Conservation (phyloP, 2,329 filamentous ascomycete species). For the Leptographium radiaticola region DNA sequence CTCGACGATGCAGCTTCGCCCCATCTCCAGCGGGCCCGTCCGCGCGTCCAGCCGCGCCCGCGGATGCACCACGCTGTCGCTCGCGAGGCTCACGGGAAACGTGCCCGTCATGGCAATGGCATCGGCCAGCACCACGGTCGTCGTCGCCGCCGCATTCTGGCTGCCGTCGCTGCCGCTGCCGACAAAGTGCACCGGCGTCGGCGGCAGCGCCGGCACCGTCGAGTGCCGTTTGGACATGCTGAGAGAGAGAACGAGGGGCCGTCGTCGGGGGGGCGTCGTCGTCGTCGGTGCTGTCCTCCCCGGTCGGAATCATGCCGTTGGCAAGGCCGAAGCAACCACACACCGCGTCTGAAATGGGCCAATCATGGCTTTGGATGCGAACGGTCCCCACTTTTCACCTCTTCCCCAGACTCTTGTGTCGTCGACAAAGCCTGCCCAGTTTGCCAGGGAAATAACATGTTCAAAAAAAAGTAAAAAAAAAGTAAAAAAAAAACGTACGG, state of each 20-base stretch:
- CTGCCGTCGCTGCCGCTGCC: constrained; percentile 3
- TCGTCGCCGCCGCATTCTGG: constrained; percentile 20
- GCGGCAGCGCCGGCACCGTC: constrained; percentile 38
- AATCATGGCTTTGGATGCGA: background rate
- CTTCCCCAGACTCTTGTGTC: too few relatives aligned
- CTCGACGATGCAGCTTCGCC: constrained; percentile 68
- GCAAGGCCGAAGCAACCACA: too few relatives aligned
- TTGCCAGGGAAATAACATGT: background rate
- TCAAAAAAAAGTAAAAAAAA: too few relatives aligned
- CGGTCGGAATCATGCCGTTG: background rate
- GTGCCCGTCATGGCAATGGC: constrained; percentile 53
- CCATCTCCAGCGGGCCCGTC: constrained; percentile 66
- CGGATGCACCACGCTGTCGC: constrained; percentile 75
- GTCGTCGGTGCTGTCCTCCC: background rate
- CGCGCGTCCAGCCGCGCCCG: constrained; percentile 67
- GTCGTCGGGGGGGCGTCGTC: background rate
- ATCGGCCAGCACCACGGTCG: constrained; percentile 43
- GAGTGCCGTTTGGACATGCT: constrained; percentile 43
- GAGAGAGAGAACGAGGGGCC: background rate
- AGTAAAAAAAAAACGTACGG: too few relatives aligned
- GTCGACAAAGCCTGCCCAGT: background rate
- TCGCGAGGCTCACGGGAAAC: constrained; percentile 64
- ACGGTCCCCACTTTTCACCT: background rate
- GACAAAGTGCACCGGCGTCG: constrained; percentile 46
- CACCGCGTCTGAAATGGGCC: background rate